Evolutionary conservation across 441 rosid genomes (phyloP), one percentile per base, ranked within the genome.

Genomic region (Syzygium syzygioides): DNA sequence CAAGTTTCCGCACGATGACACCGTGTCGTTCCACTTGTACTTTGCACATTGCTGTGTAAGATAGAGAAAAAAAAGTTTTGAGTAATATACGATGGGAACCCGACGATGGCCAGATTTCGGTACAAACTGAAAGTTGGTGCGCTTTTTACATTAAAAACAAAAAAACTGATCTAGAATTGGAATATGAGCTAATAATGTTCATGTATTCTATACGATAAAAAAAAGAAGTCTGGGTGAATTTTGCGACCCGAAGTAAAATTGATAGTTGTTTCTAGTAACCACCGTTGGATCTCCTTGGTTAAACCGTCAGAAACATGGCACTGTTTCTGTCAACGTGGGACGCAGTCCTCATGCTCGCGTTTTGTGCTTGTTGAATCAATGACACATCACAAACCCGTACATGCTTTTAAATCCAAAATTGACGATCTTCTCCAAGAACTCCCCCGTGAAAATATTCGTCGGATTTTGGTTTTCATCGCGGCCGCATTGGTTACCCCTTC

Each of bases 121-220:
- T 19, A 18, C 26, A 3, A 3, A 18, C 45, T 5, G 2, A 34
- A 66, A 34, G 7, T 20, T 0, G 4, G 9, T 54, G 14, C 9
- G 15, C 19, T 15, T 64, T 0, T 64, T 30, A 18, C 37, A 7
- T 7, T 14, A 64, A n/a, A n/a, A n/a, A n/a, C n/a, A n/a, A n/a
- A 62, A 64, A 2, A 32, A 64, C 7, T 7, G 37, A 11, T 9
- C 11, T 30, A 15, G 8, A 64, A 32, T 30, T 15, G 37, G 30
- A 64, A 15, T 15, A 15, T 2, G 37, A 30, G 71, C 37, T 64
- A 7, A 7, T 45, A 64, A 28, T 14, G 12, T 7, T 30, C 20
- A 64, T 15, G 7, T 64, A 9, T 2, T 7, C 14, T 14, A 13
- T 62, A 62, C 1, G 5, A 25, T n/a, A n/a, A n/a, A n/a, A n/a